Base-by-base conservation (phyloP, 192 early-diverging fungal species). In the Chytriomyces hyalinus region DNA sequence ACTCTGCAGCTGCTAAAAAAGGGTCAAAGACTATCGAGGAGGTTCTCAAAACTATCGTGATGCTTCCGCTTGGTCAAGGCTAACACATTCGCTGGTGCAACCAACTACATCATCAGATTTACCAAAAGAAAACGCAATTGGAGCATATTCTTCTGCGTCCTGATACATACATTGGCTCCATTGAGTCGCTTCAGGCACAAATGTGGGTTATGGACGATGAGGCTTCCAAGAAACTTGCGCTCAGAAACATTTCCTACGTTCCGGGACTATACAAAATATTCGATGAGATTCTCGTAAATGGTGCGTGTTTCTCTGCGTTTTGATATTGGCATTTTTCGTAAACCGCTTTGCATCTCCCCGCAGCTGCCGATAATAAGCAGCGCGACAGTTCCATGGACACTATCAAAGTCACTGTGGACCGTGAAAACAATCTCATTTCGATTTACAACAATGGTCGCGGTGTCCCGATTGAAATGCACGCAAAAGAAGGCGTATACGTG, bases 251-350 rank as follows among this genome's bases (percentile, higher is more conserved):
- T 44, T 90, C 74, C 1, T 93, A 90, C 83, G 94, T 94, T 4
- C 87, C 87, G 48, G 97, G 96, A 61, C 78, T 99, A 20, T 98
- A 96, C 84, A 99, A 99, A 81, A 99, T 99, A 75, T 93, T 97
- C 49, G 97, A 99, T 80, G 97, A 99, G 82, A 97, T 99, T 73
- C 85, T 99, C 11, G 96, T 99, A 22, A 99, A 97, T 80, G 96
- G 83, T 81, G 63, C 65, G 81, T 11, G 11, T 65, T 0, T 26
- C 36, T 65, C 36, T 65, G n/a, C 11, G n/a, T 65, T 64, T 64
- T 26, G 28, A 5, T 51, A 36, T 64, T 70, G 15, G 20, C 0
- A 17, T 64, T 61, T 66, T 46, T 24, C 5, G 49, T 46, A 26
- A 22, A 65, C 49, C 22, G 10, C 0, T 9, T 36, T 15, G 11